A percentile compares a stretch with the other conserved stretches of the same genome.
These are phyloP conservation scores for Paecilomyces sp. DNA, from an alignment of 2,329 filamentous ascomycete species.

Conservation along the genomic window DNA sequence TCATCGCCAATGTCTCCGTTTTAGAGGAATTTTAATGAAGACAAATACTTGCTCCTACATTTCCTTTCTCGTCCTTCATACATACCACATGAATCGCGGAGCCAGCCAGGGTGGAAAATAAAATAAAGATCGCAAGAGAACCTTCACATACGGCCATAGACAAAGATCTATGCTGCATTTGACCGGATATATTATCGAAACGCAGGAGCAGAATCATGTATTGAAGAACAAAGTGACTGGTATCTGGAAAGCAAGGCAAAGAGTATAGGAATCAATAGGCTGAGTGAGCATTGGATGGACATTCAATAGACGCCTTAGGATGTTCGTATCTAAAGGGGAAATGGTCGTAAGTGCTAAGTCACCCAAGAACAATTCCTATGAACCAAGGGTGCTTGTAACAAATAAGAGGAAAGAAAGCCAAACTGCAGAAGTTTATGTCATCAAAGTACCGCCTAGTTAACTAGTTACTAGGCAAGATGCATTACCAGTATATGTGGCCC, in stretches of 20 bases:
- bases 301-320: neutral
- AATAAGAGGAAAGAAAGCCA: neutral
- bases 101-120: neutral
- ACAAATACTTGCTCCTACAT: neutral
- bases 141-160: neutral
- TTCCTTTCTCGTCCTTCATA: neutral
- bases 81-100: neutral
- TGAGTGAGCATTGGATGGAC: neutral
- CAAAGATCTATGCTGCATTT: neutral
- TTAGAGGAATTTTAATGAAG: neutral
- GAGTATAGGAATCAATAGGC: neutral
- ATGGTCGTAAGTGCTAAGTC: neutral
- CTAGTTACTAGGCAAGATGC: neutral
- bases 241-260: neutral
- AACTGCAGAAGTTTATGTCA: neutral
- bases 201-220: neutral
- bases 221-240: neutral
- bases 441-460: neutral
- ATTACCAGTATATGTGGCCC: neutral
- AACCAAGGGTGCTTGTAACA: neutral
- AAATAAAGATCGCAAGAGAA: neutral
- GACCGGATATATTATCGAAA: neutral
- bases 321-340: neutral
- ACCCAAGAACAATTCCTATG: neutral
- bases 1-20: neutral